Conservation (phyloP, 2,329 filamentous ascomycete genomes). For the Neonectria sp. region DNA sequence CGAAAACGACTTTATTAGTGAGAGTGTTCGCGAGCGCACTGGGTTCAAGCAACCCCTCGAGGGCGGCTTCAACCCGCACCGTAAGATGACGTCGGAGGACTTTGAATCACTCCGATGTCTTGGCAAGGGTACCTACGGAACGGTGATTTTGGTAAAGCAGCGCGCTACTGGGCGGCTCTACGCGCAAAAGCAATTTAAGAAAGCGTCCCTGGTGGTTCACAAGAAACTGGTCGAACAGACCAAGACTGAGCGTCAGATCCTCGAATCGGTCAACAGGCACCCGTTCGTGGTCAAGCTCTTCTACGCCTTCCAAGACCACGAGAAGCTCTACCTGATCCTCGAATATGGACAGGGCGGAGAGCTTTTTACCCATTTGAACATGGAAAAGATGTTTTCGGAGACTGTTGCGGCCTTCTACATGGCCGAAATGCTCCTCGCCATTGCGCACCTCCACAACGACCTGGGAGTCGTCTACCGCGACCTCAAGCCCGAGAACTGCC, state of each 20-base stretch:
- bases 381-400: constrained; percentile 96
- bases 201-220: constrained; percentile 94
- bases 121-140: constrained; percentile 96
- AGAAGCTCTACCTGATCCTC: constrained; percentile 96
- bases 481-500: constrained; percentile 97
- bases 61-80: constrained; percentile 68
- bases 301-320: constrained; percentile 98
- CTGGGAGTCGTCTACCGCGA: constrained; percentile 97
- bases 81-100: constrained; percentile 93
- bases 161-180: constrained; percentile 88
- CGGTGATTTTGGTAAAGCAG: constrained; percentile 94
- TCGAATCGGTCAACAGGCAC: constrained; percentile 96
- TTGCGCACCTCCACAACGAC: constrained; percentile 92
- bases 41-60: constrained; percentile 64
- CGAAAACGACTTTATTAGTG: constrained; percentile 87
- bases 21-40: constrained; percentile 65
- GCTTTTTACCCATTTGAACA: constrained; percentile 93
- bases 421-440: constrained; percentile 95
- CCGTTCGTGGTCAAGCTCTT: constrained; percentile 98
- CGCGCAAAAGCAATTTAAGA: constrained; percentile 98
- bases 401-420: constrained; percentile 95
- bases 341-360: constrained; percentile 98
- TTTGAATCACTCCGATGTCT: constrained; percentile 93
- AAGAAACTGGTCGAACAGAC: constrained; percentile 98
- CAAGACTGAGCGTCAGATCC: constrained; percentile 93